Conservation (phyloP, 2,329 filamentous ascomycete species). For the Falciphora oryzae region DNA sequence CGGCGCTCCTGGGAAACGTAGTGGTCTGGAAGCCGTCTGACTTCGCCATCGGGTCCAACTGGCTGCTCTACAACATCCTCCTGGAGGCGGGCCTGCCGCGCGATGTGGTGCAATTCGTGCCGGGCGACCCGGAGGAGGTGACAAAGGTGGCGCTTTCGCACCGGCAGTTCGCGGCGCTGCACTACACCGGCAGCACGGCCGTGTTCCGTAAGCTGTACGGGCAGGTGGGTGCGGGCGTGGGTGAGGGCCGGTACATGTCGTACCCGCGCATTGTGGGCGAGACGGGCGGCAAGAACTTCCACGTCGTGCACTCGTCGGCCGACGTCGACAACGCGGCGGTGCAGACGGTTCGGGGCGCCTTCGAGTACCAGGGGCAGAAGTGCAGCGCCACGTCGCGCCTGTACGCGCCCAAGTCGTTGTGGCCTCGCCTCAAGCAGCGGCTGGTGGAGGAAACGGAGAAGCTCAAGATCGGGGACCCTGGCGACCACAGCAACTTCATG, state of each 20-base stretch:
- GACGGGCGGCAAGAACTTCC: constrained; percentile 49
- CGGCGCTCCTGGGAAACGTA: constrained; percentile 88
- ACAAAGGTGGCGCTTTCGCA: constrained; percentile 73
- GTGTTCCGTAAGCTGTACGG: constrained; percentile 89
- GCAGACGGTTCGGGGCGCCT: constrained; percentile 41
- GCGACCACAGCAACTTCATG: constrained; percentile 32
- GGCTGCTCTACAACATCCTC: constrained; percentile 84
- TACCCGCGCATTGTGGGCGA: constrained; percentile 55
- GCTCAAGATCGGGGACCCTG: constrained; percentile 25
- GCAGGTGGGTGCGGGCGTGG: constrained; percentile 74
- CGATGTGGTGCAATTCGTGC: constrained; percentile 90
- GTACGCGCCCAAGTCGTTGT: constrained; percentile 46
- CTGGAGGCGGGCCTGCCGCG: constrained; percentile 84
- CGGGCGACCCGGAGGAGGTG: constrained; percentile 78
- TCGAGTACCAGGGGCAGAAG: constrained; percentile 47
- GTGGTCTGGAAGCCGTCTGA: constrained; percentile 97
- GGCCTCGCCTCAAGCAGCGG: constrained; percentile 32
- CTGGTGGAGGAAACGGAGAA: constrained; percentile 30
- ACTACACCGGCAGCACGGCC: constrained; percentile 89
- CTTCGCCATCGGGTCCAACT: constrained; percentile 82
- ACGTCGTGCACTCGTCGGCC: constrained; percentile 40
- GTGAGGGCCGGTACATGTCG: constrained; percentile 72
- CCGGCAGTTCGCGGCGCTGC: constrained; percentile 79
- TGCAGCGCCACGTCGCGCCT: constrained; percentile 45
- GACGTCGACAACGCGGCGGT: constrained; percentile 39